These are phyloP conservation scores for Candida tropicalis DNA, from an alignment of 1,139 yeast genomes.

Conservation along the genomic window DNA sequence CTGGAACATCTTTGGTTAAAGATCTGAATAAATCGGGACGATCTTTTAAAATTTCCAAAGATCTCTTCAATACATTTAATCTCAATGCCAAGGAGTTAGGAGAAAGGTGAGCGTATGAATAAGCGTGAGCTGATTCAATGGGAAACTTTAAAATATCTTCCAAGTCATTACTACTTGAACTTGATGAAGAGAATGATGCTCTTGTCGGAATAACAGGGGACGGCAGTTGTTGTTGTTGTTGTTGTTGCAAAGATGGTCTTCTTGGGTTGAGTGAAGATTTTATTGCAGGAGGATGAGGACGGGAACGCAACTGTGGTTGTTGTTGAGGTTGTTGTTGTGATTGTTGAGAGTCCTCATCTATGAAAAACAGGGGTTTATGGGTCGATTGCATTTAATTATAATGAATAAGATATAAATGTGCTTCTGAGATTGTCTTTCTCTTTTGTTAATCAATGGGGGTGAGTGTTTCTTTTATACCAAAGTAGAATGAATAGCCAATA, in stretches of 20 bases:
- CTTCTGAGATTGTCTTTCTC: too few relatives aligned
- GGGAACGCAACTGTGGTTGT: conserved; percentile 7
- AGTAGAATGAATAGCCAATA: too few relatives aligned
- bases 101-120: conserved; percentile 80
- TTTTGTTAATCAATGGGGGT: too few relatives aligned
- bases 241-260: conserved; percentile 1
- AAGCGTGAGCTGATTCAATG: conserved; percentile 80
- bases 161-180: conserved; percentile 16
- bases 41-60: conserved; percentile 70
- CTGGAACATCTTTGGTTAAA: conserved; percentile 9
- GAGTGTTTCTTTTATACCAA: too few relatives aligned
- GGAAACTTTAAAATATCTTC: conserved; percentile 56
- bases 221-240: conserved; percentile 3
- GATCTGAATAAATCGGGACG: conserved; percentile 54
- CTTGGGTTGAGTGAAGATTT: neutral
- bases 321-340: conserved; percentile 7
- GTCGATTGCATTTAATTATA: conserved; percentile 1
- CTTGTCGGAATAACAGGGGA: conserved; percentile 11
- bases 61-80: conserved; percentile 71
- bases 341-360: conserved; percentile 4
- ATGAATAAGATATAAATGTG: too few relatives aligned
- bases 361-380: conserved; percentile 3
- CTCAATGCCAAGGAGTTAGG: conserved; percentile 80
- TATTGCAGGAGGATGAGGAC: conserved; percentile 4
- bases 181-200: conserved; percentile 7